Evolutionary conservation across 176 grass and related monocot species (phyloP).

Genomic region (barley (Hordeum vulgare)): MorexV3_pseudomolecules_assembly NC_058518.1:225287409-225287908

Average conservation of each 20-base stretch:
- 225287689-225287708: neutral
- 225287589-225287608: too few species aligned
- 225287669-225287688: neutral
- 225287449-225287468: neutral
- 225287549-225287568: too few species aligned
- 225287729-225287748: neutral
- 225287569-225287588: too few species aligned
- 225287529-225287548: neutral
- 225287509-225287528: neutral
- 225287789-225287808: too few species aligned
- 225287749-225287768: neutral
- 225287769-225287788: neutral
- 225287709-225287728: neutral
- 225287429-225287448: conserved; percentile 2
- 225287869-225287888: too few species aligned
- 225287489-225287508: neutral
- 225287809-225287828: too few species aligned
- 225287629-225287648: too few species aligned
- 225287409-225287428: conserved; percentile 54
- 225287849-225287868: too few species aligned
- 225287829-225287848: too few species aligned
- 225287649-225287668: too few species aligned
- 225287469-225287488: neutral
- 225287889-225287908: too few species aligned
- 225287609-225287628: too few species aligned